Percentiles rank a stretch among this genome's conserved stretches.
Evolutionary conservation across 2,329 filamentous ascomycete species (phyloP).

Genomic region (Cytospora paraplurivora): DNA sequence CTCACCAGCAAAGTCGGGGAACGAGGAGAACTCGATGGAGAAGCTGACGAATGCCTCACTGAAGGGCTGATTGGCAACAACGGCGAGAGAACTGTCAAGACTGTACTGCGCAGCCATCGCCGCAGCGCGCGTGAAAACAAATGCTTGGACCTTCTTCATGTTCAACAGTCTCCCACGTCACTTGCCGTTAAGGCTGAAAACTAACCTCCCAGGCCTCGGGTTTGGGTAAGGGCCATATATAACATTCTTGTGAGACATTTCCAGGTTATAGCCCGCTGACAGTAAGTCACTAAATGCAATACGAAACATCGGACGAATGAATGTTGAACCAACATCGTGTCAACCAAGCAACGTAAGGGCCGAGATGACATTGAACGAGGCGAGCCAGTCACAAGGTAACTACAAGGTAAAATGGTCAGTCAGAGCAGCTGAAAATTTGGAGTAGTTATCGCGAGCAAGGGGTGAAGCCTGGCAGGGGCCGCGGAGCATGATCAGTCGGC

Average conservation of each 20-base stretch:
- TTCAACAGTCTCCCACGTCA: not conserved
- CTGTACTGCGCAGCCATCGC: slow-evolving; percentile 27
- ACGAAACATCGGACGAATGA: slow-evolving; percentile 7
- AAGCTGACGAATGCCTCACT: slow-evolving; percentile 45
- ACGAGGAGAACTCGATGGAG: slow-evolving; percentile 45
- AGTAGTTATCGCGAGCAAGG: slow-evolving; percentile 13
- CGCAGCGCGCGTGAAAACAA: not conserved
- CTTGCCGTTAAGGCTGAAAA: not conserved
- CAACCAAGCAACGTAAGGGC: not conserved
- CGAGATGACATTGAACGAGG: not conserved
- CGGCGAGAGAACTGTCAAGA: slow-evolving; percentile 25
- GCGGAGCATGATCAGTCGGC: not conserved
- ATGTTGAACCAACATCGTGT: not conserved
- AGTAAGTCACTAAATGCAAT: not conserved
- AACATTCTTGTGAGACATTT: not conserved
- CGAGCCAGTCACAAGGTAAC: slow-evolving; percentile 3
- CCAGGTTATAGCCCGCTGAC: not conserved
- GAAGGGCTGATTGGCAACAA: slow-evolving; percentile 37
- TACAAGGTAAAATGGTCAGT: not conserved
- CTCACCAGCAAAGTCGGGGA: slow-evolving; percentile 39
- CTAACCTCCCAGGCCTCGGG: not conserved
- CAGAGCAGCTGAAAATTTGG: slow-evolving; percentile 4
- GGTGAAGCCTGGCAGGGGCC: slow-evolving; percentile 7
- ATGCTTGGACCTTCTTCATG: slow-evolving; percentile 10
- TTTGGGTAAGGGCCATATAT: not conserved